These are phyloP conservation scores for Dipteronia dyeriana DNA, from an alignment of 345 rosid species.

Conservation along the genomic window DNA sequence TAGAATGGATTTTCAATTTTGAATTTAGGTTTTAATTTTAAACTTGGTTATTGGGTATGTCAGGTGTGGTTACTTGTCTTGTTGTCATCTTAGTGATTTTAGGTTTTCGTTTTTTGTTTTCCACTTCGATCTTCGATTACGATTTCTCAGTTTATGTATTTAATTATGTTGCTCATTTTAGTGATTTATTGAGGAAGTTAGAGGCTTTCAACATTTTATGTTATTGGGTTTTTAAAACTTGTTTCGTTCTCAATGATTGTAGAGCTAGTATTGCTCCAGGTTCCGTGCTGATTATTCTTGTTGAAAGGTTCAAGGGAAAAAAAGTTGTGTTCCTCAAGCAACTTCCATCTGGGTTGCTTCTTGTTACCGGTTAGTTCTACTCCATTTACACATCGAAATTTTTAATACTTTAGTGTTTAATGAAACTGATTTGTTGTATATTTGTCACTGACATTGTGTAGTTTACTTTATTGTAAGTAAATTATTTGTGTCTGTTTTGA, in stretches of 20 bases:
- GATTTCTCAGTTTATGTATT: no score
- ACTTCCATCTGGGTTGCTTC: slow-evolving; percentile 82
- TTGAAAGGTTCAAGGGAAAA: slow-evolving; percentile 87
- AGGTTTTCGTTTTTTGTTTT: no score
- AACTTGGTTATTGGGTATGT: no score
- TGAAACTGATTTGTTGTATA: not conserved
- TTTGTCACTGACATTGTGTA: not conserved
- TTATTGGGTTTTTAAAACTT: not conserved
- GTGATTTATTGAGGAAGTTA: not conserved
- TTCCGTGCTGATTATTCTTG: slow-evolving; percentile 63
- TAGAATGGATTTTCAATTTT: no score
- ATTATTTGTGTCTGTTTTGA: no score
- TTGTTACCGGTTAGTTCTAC: slow-evolving; percentile 60
- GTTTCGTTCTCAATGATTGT: not conserved
- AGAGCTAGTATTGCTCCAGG: slow-evolving; percentile 76
- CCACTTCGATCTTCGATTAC: not conserved
- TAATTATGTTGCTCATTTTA: no score
- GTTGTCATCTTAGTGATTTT: no score
- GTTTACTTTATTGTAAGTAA: no score
- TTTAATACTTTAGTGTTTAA: not conserved
- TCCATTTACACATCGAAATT: no score
- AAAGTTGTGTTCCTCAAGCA: slow-evolving; percentile 83
- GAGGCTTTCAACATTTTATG: not conserved
- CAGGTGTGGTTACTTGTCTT: no score
- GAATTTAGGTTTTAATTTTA: no score